Evolutionary conservation across 1,284 basidiomycete genomes (phyloP).

Genomic region (Waitea zeae): DNA sequence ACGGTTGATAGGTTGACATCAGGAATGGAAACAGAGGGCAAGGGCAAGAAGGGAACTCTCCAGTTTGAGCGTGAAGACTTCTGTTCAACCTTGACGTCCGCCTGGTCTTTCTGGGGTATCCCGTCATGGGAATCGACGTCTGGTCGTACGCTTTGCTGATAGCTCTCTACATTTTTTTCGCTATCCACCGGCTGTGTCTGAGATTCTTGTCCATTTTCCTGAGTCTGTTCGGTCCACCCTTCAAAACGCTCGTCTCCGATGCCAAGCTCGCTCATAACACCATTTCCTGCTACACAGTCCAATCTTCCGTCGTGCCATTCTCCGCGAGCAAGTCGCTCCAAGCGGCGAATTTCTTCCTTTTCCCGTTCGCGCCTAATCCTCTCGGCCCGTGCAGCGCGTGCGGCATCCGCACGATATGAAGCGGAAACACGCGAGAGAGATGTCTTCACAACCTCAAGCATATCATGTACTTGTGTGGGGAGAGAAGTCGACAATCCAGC

Average conservation of each 20-base stretch:
- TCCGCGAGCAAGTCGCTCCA: constrained; percentile 29
- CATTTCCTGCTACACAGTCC: constrained; percentile 69
- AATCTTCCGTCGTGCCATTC: constrained; percentile 70
- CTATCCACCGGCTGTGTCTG: constrained; percentile 14
- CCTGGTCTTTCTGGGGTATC: not conserved
- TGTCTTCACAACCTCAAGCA: constrained; percentile 66
- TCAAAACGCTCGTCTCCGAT: constrained; percentile 48
- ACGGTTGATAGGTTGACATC: no score
- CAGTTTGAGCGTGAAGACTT: no score
- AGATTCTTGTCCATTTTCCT: no score
- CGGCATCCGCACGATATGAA: constrained; percentile 27
- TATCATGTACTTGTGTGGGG: constrained; percentile 73
- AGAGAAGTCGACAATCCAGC: constrained; percentile 77
- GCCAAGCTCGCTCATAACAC: constrained; percentile 71
- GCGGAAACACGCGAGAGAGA: constrained; percentile 54
- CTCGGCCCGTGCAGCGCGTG: constrained; percentile 20
- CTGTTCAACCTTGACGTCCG: not conserved
- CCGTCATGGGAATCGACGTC: constrained; percentile 5
- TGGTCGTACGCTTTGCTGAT: constrained; percentile 10
- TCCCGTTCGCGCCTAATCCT: constrained; percentile 18
- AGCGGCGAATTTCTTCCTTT: no score
- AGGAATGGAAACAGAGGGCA: no score
- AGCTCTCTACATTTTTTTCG: constrained; percentile 6
- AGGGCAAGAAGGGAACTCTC: no score
- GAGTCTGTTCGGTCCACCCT: no score